Evolutionary conservation across 306 rosid genomes (phyloP), one percentile per base, ranked within the genome.

Genomic region (Vachellia collinsii): DNA sequence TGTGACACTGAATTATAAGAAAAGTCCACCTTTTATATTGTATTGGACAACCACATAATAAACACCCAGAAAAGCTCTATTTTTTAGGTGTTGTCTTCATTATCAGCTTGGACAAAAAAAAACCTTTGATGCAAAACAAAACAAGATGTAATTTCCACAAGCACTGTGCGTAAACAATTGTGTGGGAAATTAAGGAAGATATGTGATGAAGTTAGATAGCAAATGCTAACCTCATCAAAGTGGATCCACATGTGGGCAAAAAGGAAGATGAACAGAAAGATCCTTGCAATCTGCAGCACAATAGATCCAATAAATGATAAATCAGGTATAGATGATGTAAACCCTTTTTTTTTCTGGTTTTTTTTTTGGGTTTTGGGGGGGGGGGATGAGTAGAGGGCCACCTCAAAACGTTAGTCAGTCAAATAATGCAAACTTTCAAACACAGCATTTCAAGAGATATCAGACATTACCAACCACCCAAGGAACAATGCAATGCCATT

Each of bases 391-490:
- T 34, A 22, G 34, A 19, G 34, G 36, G 34, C 64, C 6, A 9
- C 34, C 23, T 59, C 13, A 23, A 59, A 59, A 20, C 65, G 4
- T 25, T 64, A 5, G 16, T 14, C 11, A 64, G 44, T 44, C 7
- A 67, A 5, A 62, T 25, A 1, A 25, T 11, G 38, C 67, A 25
- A 61, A 12, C 37, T 61, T 61, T 29, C 67, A 61, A 14, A 23
- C 16, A 23, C 22, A 16, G 65, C 65, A 23, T 59, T 59, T 22
- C 37, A 61, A 61, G 12, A 29, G 67, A 69, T 75, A 61, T 70
- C 41, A 67, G 86, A 86, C 82, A 66, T 65, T 92, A 92, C 97
- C 97, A 92, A 76, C 94, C 94, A 92, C 76, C 93, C 91, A 8
- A 90, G 44, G 89, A 90, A 92, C 86, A 92, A 68, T 37, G 87